Percentiles rank a stretch among this genome's conserved stretches.
Evolutionary conservation across 805 yeast genomes (phyloP).

Genomic region (Yamadazyma kitorensis): DNA sequence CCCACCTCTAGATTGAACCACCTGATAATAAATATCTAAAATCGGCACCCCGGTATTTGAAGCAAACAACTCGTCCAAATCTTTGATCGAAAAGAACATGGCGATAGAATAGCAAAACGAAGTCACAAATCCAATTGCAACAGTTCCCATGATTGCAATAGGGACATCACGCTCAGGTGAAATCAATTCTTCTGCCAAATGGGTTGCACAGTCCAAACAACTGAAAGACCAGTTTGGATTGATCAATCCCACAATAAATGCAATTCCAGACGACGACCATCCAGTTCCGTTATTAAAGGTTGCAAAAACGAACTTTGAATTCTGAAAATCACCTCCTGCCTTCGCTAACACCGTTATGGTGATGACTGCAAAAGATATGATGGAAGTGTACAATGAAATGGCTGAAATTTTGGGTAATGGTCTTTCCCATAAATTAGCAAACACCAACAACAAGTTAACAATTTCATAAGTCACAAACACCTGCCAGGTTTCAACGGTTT

Average conservation of each 20-base stretch:
- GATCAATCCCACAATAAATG: conserved; percentile 66
- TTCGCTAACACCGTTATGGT: conserved; percentile 52
- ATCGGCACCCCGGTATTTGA: conserved; percentile 63
- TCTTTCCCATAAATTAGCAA: conserved; percentile 51
- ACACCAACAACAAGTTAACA: conserved; percentile 38
- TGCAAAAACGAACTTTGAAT: conserved; percentile 52
- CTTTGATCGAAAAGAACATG: conserved; percentile 57
- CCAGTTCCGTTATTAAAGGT: conserved; percentile 57
- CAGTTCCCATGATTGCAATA: conserved; percentile 58
- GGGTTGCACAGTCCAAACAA: conserved; percentile 69
- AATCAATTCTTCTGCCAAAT: conserved; percentile 64
- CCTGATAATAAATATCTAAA: conserved; percentile 60
- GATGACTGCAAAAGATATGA: conserved; percentile 51
- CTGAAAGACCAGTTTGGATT: conserved; percentile 71
- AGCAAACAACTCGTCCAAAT: conserved; percentile 46
- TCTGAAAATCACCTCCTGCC: conserved; percentile 50
- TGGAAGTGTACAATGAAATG: conserved; percentile 49
- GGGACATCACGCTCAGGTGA: conserved; percentile 61
- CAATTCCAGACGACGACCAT: conserved; percentile 57
- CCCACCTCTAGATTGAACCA: conserved; percentile 49
- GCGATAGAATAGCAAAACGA: conserved; percentile 51
- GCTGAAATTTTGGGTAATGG: conserved; percentile 51
- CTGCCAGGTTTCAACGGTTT: conserved; percentile 41
- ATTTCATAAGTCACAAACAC: conserved; percentile 50
- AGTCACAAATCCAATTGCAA: conserved; percentile 64